phyloP scores from a whole-genome alignment of 805 yeast genomes.

The Sugiyamaella smithiae region DNA sequence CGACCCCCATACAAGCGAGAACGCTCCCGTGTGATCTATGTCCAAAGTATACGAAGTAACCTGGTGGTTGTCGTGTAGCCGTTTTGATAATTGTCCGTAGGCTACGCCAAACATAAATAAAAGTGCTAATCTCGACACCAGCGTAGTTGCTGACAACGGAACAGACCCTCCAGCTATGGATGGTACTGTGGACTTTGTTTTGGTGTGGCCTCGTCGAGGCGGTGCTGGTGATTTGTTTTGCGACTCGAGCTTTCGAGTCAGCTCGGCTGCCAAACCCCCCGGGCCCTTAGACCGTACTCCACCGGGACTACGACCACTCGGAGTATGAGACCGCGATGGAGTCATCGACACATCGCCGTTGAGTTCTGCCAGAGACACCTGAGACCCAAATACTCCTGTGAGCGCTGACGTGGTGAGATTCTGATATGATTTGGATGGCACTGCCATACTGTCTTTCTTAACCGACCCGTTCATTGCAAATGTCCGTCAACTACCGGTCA shows the following conservation, averaged over 20 bases:
- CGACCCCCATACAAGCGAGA: conserved; percentile 29
- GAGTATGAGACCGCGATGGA: conserved; percentile 11
- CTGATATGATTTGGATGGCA: conserved; percentile 21
- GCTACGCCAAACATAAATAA: conserved; percentile 31
- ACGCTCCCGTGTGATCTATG: conserved; percentile 25
- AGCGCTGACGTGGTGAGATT: conserved; percentile 34
- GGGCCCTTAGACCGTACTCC: neutral
- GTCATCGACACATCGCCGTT: conserved; percentile 29
- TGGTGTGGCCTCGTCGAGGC: neutral
- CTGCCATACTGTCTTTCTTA: neutral
- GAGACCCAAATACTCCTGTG: conserved; percentile 39
- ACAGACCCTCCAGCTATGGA: conserved; percentile 15
- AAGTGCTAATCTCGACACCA: conserved; percentile 20
- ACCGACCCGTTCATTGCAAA: conserved; percentile 1
- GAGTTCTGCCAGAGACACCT: conserved; percentile 37
- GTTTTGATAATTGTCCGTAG: conserved; percentile 31
- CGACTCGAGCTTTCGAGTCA: neutral
- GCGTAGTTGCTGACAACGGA: conserved; percentile 18
- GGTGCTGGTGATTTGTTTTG: neutral
- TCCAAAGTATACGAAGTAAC: conserved; percentile 26
- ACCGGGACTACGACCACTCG: conserved; percentile 7
- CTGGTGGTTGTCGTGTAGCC: conserved; percentile 30
- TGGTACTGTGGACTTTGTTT: neutral
- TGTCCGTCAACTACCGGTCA: no score
- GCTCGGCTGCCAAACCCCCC: neutral